Evolutionary conservation across 495 filamentous ascomycete genomes (phyloP).

Genomic region (Melanomma pulvis-pyrius): DNA sequence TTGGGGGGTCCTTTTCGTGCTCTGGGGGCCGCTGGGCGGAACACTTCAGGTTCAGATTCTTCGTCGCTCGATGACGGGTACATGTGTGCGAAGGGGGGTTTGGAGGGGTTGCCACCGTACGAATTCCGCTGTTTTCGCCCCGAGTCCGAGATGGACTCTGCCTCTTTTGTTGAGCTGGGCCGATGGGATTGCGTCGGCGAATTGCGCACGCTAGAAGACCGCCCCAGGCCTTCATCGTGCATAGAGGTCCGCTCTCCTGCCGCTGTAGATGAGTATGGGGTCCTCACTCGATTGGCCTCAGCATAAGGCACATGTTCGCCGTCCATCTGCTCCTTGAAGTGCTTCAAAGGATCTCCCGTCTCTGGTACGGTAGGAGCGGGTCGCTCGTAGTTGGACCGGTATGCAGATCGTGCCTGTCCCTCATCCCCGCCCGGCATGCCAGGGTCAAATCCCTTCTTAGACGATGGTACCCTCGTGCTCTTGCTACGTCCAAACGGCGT

Average conservation of each 20-base stretch:
- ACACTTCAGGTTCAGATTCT: constrained; percentile 10
- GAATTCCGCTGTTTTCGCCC: constrained; percentile 18
- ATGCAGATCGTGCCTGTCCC: constrained; percentile 24
- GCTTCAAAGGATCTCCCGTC: constrained; percentile 53
- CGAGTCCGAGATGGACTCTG: constrained; percentile 14
- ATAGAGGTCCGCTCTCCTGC: constrained; percentile 36
- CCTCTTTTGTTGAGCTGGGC: neutral
- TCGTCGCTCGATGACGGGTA: constrained; percentile 3
- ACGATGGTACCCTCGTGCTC: constrained; percentile 45
- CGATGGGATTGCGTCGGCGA: constrained; percentile 21
- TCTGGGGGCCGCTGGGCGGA: neutral
- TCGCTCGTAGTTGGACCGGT: constrained; percentile 19
- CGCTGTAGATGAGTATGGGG: constrained; percentile 19
- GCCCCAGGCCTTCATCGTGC: constrained; percentile 20
- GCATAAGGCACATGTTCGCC: constrained; percentile 23
- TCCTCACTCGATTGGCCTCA: constrained; percentile 29
- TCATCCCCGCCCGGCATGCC: constrained; percentile 41
- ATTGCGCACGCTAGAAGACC: constrained; percentile 35
- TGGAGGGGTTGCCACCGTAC: constrained; percentile 14
- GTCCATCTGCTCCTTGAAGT: constrained; percentile 36
- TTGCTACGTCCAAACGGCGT: constrained; percentile 50
- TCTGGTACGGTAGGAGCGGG: constrained; percentile 42
- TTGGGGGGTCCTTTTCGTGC: neutral
- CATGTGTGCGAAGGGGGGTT: constrained; percentile 13
- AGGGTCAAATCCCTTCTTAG: constrained; percentile 47